Conservation (phyloP, 257 asterid genomes). For the Solanum piurae region DNA sequence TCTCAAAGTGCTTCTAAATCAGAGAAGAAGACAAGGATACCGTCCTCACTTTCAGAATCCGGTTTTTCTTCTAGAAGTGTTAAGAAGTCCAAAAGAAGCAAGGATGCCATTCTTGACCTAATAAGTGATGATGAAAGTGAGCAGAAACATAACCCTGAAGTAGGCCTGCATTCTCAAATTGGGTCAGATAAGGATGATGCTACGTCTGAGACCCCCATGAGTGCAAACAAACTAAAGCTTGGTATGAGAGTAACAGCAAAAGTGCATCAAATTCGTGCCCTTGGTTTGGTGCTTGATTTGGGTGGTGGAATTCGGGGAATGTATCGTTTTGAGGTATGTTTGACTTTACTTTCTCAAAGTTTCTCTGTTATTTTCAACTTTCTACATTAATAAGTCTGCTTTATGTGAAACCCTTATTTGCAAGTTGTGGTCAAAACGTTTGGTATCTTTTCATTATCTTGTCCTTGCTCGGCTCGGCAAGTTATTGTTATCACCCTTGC, state of each 20-base stretch:
- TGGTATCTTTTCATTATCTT: background rate
- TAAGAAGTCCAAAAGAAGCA: background rate
- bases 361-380: background rate
- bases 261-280: constrained; percentile 79
- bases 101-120: background rate
- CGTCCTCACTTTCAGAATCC: background rate
- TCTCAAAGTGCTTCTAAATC: constrained; percentile 4
- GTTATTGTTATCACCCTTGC: background rate
- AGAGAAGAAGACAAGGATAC: background rate
- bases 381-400: background rate
- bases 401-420: background rate
- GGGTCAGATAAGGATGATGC: constrained; percentile 9
- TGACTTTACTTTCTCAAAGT: background rate
- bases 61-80: background rate
- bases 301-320: constrained; percentile 75
- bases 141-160: background rate
- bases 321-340: constrained; percentile 78
- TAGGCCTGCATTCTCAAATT: background rate
- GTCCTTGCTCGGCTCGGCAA: background rate
- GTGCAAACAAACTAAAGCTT: constrained; percentile 58
- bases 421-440: background rate
- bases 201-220: constrained; percentile 22
- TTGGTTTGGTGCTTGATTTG: constrained; percentile 83
- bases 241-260: constrained; percentile 65
- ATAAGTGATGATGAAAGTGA: constrained; percentile 8